Evolutionary conservation across 2,329 filamentous ascomycete species (phyloP), one percentile per base, ranked within the genome.

Genomic region (Teratosphaeria viscida): DNA sequence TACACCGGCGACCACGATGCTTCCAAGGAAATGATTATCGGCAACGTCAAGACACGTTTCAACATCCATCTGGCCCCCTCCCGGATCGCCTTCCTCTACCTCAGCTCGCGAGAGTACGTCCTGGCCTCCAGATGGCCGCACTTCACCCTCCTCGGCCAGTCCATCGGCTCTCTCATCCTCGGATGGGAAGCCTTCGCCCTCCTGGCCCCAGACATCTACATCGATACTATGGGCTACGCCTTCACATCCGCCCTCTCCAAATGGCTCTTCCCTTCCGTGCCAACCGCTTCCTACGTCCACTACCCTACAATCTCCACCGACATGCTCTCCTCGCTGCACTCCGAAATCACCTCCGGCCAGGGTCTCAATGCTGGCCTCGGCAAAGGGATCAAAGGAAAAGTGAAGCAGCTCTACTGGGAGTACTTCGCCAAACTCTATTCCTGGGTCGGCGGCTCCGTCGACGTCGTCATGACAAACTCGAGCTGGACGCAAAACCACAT

Each of bases 291-390:
- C 57, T 99, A 99, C 71, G 92, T 97, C 1, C 94, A 99, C 76
- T 99, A 97, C 72, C 94, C 94, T 0, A 97, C 92, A 59, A 99
- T 99, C 58, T 96, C 92, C 2, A 99, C 91, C 56, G 94, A 99
- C 70, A 99, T 99, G 94, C 83, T 99, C 14, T 43, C 23, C 53
- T 92, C 89, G 19, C 83, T 96, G 4, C 84, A 91, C 65, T 84
- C 88, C 8, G 64, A 66, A 8, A 63, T 62, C 3, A 63, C 73
- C 72, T 37, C 82, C 79, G 55, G 88, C 72, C 59, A 86, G 83
- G 74, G 92, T 2, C 79, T 95, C 59, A 94, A 97, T 71, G 89
- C 92, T 4, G 92, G 92, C 35, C 82, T 88, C 58, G 92, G 91
- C 2, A 80, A 79, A 34, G 92, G 92, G 0, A 69, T 81, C 32